Evolutionary conservation across 768 basidiomycete species (phyloP).

Genomic region (Termitomyces sp.): DNA sequence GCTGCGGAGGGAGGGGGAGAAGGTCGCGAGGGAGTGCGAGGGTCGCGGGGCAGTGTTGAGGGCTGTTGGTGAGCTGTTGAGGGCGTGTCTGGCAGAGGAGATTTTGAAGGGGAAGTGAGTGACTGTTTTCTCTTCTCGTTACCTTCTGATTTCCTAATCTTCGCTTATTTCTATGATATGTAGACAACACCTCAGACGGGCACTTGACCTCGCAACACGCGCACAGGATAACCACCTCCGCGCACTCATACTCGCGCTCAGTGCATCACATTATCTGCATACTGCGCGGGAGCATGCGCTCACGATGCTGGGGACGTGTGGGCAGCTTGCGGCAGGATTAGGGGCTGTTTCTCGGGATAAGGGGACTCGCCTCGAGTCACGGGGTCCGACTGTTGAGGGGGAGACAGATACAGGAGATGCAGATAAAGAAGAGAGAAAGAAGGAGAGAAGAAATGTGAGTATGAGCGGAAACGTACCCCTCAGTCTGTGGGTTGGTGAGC

Average conservation of each 20-base stretch:
- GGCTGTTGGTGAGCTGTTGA: slow-evolving; percentile 49
- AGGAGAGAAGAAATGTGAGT: neutral
- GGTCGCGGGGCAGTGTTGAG: slow-evolving; percentile 49
- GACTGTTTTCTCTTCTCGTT: slow-evolving; percentile 7
- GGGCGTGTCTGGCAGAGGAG: slow-evolving; percentile 48
- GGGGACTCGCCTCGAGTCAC: neutral
- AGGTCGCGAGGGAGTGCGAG: slow-evolving; percentile 38
- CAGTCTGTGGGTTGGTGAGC: slow-evolving; percentile 60
- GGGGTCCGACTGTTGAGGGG: neutral
- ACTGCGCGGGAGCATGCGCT: slow-evolving; percentile 66
- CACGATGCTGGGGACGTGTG: slow-evolving; percentile 59
- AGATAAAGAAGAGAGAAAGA: neutral
- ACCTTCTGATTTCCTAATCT: neutral
- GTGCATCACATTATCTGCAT: slow-evolving; percentile 65
- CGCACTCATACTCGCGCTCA: slow-evolving; percentile 60
- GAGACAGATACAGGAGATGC: neutral
- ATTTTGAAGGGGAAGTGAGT: slow-evolving; percentile 59
- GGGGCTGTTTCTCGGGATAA: slow-evolving; percentile 32
- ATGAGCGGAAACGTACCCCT: neutral
- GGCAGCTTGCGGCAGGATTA: slow-evolving; percentile 66
- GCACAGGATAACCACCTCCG: slow-evolving; percentile 71
- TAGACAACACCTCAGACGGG: slow-evolving; percentile 55
- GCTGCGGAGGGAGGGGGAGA: slow-evolving; percentile 25
- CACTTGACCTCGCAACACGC: slow-evolving; percentile 49
- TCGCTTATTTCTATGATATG: neutral